Percentiles rank a stretch among this genome's conserved stretches.
These are phyloP conservation scores for Kodamaea leandrae DNA, from an alignment of 805 yeast genomes.

Conservation along the genomic window DNA sequence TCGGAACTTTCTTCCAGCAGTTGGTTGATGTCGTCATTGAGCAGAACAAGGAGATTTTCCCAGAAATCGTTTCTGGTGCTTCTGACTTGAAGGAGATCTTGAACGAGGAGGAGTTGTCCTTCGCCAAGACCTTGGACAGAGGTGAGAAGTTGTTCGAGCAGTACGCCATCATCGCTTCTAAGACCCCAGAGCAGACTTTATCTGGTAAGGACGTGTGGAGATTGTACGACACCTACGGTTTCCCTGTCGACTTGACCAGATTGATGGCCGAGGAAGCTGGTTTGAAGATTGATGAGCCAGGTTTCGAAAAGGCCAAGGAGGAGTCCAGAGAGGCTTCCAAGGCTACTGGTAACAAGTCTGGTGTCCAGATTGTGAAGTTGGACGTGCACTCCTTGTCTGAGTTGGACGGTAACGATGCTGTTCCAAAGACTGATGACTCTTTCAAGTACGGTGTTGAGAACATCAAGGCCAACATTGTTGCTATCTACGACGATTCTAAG, in stretches of 20 bases:
- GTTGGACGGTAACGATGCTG: constrained; percentile 54
- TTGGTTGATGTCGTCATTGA: constrained; percentile 90
- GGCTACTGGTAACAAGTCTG: constrained; percentile 66
- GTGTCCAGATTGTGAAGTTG: constrained; percentile 64
- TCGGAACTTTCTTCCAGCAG: constrained; percentile 89
- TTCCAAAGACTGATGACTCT: constrained; percentile 82
- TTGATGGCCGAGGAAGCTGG: constrained; percentile 99
- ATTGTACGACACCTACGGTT: constrained; percentile 96
- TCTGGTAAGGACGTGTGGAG: constrained; percentile 98
- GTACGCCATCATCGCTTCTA: constrained; percentile 80
- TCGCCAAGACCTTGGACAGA: constrained; percentile 92
- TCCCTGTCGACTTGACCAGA: constrained; percentile 97
- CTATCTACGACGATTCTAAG: constrained; percentile 62
- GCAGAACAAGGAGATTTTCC: constrained; percentile 85
- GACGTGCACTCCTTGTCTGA: constrained; percentile 88
- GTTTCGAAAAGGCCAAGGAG: constrained; percentile 84
- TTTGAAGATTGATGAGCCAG: constrained; percentile 85
- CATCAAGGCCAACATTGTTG: constrained; percentile 65
- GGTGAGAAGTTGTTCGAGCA: constrained; percentile 96
- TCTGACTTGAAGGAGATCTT: constrained; percentile 82
- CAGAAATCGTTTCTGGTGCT: constrained; percentile 76
- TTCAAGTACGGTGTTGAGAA: constrained; percentile 73
- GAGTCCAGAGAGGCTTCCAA: constrained; percentile 94
- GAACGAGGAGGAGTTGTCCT: constrained; percentile 94
- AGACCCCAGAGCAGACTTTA: constrained; percentile 69